Base-by-base conservation (phyloP, 306 rosid genomes). In the Rubus parviflorus region DNA sequence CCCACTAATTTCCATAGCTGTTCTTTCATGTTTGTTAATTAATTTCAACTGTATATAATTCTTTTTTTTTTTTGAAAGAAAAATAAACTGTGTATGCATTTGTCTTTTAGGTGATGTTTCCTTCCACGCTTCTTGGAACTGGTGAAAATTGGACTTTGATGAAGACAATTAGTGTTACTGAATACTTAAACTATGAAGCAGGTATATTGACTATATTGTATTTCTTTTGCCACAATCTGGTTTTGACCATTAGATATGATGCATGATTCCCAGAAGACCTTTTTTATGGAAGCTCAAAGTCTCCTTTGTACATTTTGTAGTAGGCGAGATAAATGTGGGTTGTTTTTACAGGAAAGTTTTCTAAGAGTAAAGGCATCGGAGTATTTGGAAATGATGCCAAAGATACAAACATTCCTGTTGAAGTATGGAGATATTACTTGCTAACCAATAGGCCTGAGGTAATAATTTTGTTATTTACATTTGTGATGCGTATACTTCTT, bases 151-250 rank as follows among this genome's bases (percentile, higher is more conserved):
- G 98, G 98, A 92, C 98, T 40, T 68, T 94, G 77, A 92, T 94
- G 98, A 92, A 92, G 89, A 94, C 96, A 46, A 90, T 94, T 52
- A 94, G 98, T 84, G 98, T 94, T 54, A 92, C 98, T 1, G 98
- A 94, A 79, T 94, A 92, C 86, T 81, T 94, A 75, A 94, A 94
- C 82, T 94, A 94, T 76, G 98, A 92, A 90, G 70, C 97, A 81
- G 98, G 98, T 91, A 47, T 48, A 68, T 68, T 53, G 38, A 51
- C 20, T 38, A 10, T 74, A 25, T 37, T 22, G 61, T 9, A 23
- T 4, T 43, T 17, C 7, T 67, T 42, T 67, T 5, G 5, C 52
- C 52, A 11, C 17, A 11, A 20, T 67, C 23, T 19, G 5, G 47
- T 64, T 14, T 17, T 43, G 73, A n/a, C 75, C 1, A 48, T 64